Percentiles rank a stretch among this genome's conserved stretches.
phyloP scores from a whole-genome alignment of 805 yeast genomes.

The Candida ovalis region DNA sequence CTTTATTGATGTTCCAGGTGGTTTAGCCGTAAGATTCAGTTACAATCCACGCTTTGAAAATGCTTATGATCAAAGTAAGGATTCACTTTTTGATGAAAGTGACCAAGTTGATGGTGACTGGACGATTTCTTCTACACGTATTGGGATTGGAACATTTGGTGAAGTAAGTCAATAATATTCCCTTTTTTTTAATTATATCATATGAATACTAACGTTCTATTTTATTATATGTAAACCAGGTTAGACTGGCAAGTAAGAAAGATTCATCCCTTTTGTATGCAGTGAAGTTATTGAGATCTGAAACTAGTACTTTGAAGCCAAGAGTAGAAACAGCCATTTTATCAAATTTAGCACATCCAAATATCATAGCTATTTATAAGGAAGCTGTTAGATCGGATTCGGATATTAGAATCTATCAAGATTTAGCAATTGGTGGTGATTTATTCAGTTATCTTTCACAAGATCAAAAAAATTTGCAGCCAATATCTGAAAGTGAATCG shows the following conservation, averaged over 20 bases:
- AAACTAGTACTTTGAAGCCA: constrained; percentile 21
- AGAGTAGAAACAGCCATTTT: constrained; percentile 46
- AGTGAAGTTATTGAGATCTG: constrained; percentile 37
- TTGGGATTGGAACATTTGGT: constrained; percentile 61
- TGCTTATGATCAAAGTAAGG: constrained; percentile 10
- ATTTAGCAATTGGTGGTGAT: constrained; percentile 96
- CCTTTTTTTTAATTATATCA: constrained; percentile 10
- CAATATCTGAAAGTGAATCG: constrained; percentile 53
- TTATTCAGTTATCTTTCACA: constrained; percentile 83
- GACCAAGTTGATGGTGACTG: constrained; percentile 31
- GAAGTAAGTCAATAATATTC: constrained; percentile 33
- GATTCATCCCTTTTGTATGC: constrained; percentile 37
- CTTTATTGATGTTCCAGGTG: constrained; percentile 34
- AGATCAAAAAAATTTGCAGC: constrained; percentile 39
- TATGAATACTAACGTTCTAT: constrained; percentile 2
- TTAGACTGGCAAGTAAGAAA: constrained; percentile 31
- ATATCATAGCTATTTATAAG: constrained; percentile 81
- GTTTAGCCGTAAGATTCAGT: constrained; percentile 15
- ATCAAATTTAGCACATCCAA: constrained; percentile 77
- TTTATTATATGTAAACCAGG: constrained; percentile 12
- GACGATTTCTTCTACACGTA: constrained; percentile 37
- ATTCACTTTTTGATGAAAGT: neutral
- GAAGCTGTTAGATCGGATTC: constrained; percentile 62
- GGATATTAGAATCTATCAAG: constrained; percentile 86
- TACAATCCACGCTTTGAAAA: constrained; percentile 14